phyloP scores from a whole-genome alignment of 2,329 filamentous ascomycete genomes.

The Claviceps pazoutovae region DNA sequence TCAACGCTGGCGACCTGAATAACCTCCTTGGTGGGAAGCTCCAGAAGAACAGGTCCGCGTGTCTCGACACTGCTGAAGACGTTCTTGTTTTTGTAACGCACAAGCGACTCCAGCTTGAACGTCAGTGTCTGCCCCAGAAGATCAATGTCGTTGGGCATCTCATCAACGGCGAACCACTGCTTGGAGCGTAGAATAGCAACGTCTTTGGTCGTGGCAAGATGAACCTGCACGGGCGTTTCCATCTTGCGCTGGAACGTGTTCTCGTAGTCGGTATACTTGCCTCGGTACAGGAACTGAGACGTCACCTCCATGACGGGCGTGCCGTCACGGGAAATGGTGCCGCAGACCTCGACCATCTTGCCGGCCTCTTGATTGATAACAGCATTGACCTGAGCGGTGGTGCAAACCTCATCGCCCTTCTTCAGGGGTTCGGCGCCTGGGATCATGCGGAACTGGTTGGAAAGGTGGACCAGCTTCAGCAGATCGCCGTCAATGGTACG shows the following conservation, averaged over 20 bases:
- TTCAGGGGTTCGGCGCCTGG: constrained; percentile 88
- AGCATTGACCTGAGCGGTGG: constrained; percentile 90
- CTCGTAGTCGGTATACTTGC: constrained; percentile 81
- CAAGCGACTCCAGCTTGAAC: constrained; percentile 85
- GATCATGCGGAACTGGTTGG: constrained; percentile 96
- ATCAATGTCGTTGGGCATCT: constrained; percentile 55
- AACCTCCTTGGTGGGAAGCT: constrained; percentile 91
- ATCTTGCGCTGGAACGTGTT: constrained; percentile 98
- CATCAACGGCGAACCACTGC: constrained; percentile 89
- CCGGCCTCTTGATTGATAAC: constrained; percentile 97
- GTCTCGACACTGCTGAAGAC: constrained; percentile 89
- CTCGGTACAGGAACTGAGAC: constrained; percentile 94
- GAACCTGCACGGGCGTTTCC: constrained; percentile 88
- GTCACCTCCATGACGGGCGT: constrained; percentile 94
- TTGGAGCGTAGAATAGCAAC: constrained; percentile 90
- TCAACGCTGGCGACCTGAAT: constrained; percentile 96
- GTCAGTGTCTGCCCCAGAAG: constrained; percentile 85
- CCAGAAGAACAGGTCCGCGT: constrained; percentile 78
- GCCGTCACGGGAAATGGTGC: constrained; percentile 76
- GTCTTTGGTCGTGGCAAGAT: constrained; percentile 77
- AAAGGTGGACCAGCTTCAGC: constrained; percentile 89
- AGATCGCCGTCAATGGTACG: constrained; percentile 91
- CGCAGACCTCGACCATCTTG: constrained; percentile 99
- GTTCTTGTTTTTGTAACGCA: constrained; percentile 88
- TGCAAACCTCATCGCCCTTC: constrained; percentile 86